These are phyloP conservation scores for Yamagishiella unicocca DNA, from an alignment of 139 green algal species.

Conservation along the genomic window DNA sequence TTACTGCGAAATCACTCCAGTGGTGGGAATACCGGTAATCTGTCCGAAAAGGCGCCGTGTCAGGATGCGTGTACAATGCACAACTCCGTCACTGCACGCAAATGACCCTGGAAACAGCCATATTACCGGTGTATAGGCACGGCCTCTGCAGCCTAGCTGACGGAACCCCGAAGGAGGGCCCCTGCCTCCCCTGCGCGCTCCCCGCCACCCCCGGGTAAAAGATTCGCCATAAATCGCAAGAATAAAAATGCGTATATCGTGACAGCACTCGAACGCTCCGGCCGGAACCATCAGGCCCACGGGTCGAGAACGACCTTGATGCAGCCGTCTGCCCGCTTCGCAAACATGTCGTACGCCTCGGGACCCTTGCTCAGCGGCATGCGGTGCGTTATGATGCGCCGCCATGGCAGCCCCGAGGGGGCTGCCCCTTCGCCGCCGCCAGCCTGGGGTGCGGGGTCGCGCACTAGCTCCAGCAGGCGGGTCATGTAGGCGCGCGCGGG, in stretches of 20 bases:
- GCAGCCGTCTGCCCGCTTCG: constrained; percentile 44
- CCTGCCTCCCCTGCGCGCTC: no score
- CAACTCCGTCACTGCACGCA: no score
- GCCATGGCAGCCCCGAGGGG: constrained; percentile 2
- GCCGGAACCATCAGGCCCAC: constrained; percentile 33
- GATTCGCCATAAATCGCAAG: no score
- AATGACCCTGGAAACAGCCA: no score
- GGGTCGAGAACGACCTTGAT: constrained; percentile 68
- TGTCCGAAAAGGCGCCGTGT: no score
- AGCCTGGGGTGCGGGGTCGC: constrained; percentile 12
- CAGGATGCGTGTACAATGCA: no score
- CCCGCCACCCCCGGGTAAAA: no score
- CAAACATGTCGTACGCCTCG: constrained; percentile 61
- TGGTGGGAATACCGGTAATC: no score
- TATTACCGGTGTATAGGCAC: no score
- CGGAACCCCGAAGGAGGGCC: no score
- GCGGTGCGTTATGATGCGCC: constrained; percentile 66
- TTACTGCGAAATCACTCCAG: no score
- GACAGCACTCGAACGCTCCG: background rate
- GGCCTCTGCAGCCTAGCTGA: no score
- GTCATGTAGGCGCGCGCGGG: constrained; percentile 56
- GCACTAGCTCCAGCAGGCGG: constrained; percentile 32
- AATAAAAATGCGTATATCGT: background rate
- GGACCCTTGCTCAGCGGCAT: constrained; percentile 50
- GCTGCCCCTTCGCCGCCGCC: background rate